Conservation (phyloP, 1,284 basidiomycete genomes). For the Ganoderma lucidum region DNA sequence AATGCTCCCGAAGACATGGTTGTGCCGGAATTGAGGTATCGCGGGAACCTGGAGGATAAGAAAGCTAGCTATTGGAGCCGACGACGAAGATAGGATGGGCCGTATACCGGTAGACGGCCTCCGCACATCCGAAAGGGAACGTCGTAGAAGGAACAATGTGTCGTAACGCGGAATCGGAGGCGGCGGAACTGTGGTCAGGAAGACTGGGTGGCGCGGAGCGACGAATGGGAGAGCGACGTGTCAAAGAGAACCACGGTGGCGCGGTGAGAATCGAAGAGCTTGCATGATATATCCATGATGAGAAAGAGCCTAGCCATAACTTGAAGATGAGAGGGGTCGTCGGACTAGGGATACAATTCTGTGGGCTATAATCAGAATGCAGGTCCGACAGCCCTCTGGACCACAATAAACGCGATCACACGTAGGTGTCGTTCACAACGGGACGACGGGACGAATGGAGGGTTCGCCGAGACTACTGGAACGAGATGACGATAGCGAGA, state of each 20-base stretch:
- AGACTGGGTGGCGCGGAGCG: slow-evolving; percentile 5
- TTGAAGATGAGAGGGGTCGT: background rate
- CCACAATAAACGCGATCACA: slow-evolving; percentile 4
- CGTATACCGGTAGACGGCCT: background rate
- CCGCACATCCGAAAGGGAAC: slow-evolving; percentile 2
- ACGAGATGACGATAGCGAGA: background rate
- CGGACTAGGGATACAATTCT: background rate
- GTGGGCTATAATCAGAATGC: background rate
- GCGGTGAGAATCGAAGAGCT: background rate
- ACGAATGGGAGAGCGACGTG: slow-evolving; percentile 3
- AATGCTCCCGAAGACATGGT: background rate
- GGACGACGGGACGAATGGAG: background rate
- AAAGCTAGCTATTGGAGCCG: slow-evolving; percentile 1
- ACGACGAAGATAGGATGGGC: background rate
- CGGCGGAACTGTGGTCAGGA: slow-evolving; percentile 1
- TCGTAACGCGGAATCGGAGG: background rate
- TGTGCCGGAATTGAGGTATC: background rate
- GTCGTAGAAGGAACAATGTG: slow-evolving; percentile 3
- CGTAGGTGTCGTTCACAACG: background rate
- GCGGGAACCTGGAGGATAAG: background rate
- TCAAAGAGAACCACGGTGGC: slow-evolving; percentile 7
- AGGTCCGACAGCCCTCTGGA: background rate
- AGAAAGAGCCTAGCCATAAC: background rate
- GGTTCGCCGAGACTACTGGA: background rate
- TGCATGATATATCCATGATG: slow-evolving; percentile 6